Evolutionary conservation across 2,329 filamentous ascomycete species (phyloP).

Genomic region (Aspergillus sp.): DNA sequence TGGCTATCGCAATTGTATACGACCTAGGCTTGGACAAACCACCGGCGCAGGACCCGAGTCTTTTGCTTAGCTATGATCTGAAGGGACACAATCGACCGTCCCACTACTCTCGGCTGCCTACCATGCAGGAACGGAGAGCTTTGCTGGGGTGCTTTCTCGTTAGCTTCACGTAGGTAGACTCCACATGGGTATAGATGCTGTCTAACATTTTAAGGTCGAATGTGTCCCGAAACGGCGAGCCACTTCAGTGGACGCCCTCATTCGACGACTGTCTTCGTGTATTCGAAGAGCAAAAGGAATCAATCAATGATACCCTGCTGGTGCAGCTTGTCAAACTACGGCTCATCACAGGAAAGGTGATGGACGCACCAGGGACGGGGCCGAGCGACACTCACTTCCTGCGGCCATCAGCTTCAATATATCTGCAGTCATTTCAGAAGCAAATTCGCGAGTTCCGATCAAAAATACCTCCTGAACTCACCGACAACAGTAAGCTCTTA

Average conservation of each 20-base stretch:
- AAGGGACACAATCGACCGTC: background rate
- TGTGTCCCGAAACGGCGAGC: background rate
- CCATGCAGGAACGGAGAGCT: background rate
- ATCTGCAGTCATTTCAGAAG: conserved; percentile 2
- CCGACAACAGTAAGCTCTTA: background rate
- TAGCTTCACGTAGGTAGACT: background rate
- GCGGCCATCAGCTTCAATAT: background rate
- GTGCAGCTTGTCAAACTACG: conserved; percentile 4
- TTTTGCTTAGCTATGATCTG: background rate
- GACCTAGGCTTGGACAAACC: conserved; percentile 6
- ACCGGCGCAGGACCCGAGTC: background rate
- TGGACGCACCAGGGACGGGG: background rate
- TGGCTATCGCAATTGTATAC: conserved; percentile 5
- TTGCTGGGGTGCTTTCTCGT: conserved; percentile 3
- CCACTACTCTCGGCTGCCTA: background rate
- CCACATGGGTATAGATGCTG: no score
- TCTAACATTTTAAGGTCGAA: background rate
- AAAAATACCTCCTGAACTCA: background rate
- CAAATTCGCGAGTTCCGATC: background rate
- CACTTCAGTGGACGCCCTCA: conserved; percentile 5
- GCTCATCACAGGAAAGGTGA: background rate
- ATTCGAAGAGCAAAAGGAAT: conserved; percentile 5
- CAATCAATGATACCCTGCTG: background rate
- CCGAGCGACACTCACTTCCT: no score
- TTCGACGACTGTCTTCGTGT: conserved; percentile 4